These are phyloP conservation scores for Martensiomyces pterosporus DNA, from an alignment of 192 early-diverging fungal genomes.

Conservation along the genomic window DNA sequence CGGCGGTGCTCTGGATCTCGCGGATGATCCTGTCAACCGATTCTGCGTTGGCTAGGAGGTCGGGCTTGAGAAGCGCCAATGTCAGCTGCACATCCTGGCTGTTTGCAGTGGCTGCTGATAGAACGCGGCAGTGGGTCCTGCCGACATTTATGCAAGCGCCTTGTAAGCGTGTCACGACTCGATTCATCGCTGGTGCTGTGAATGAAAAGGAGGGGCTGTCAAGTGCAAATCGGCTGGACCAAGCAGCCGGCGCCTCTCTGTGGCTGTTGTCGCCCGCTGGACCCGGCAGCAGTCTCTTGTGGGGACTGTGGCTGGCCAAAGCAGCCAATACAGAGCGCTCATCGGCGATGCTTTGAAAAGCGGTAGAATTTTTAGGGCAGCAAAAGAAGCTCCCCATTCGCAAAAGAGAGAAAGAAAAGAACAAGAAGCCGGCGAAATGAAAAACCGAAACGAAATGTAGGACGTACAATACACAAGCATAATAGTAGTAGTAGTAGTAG, in stretches of 20 bases:
- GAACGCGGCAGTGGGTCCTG: too few species aligned
- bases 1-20: conserved; percentile 34
- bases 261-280: too few species aligned
- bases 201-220: too few species aligned
- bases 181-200: too few species aligned
- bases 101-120: background rate
- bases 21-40: conserved; percentile 37
- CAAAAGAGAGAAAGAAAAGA: background rate
- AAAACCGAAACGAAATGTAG: conserved; percentile 4
- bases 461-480: too few species aligned
- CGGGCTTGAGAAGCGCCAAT: conserved; percentile 69
- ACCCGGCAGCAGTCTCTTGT: too few species aligned
- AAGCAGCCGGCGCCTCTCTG: too few species aligned
- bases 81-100: conserved; percentile 42
- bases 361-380: background rate
- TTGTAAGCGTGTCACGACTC: background rate
- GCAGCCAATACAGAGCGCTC: conserved; percentile 1
- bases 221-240: too few species aligned
- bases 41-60: conserved; percentile 59
- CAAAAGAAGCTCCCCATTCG: background rate
- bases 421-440: background rate
- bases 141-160: conserved; percentile 3
- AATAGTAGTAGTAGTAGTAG: background rate
- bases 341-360: background rate
- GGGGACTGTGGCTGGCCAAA: too few species aligned